Evolutionary conservation across 257 asterid species (phyloP).

Genomic region (Nicotiana knightiana): DNA sequence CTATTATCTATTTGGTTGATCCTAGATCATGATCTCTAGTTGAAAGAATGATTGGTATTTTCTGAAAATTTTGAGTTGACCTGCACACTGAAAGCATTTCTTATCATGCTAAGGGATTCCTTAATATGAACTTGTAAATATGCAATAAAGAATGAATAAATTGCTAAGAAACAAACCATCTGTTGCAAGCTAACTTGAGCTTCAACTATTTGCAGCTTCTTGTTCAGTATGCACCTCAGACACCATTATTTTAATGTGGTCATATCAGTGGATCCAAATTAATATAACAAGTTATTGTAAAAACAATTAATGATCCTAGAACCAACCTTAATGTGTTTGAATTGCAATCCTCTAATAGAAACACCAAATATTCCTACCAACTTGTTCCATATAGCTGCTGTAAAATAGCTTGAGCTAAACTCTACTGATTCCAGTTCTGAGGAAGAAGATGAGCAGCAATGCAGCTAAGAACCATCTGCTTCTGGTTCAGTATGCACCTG

Average conservation of each 20-base stretch:
- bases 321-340: neutral
- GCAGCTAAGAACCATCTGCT: no score
- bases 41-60: no score
- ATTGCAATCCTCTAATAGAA: no score
- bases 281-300: slow-evolving; percentile 7
- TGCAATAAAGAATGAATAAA: slow-evolving; percentile 5
- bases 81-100: neutral
- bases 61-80: no score
- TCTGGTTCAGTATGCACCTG: no score
- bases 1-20: no score
- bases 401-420: no score
- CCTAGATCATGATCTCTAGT: no score
- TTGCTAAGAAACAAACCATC: slow-evolving; percentile 42
- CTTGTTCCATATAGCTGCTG: neutral
- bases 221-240: slow-evolving; percentile 62
- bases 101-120: neutral
- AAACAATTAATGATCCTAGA: neutral
- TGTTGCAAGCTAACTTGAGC: slow-evolving; percentile 58
- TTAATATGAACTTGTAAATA: neutral
- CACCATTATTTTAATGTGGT: neutral
- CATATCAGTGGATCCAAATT: neutral
- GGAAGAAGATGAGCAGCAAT: neutral
- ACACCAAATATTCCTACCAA: neutral
- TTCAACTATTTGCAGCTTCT: slow-evolving; percentile 48
- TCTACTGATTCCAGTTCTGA: no score